Evolutionary conservation across 768 basidiomycete genomes (phyloP), one percentile per base, ranked within the genome.

Genomic region (Collybiopsis confluens): DNA sequence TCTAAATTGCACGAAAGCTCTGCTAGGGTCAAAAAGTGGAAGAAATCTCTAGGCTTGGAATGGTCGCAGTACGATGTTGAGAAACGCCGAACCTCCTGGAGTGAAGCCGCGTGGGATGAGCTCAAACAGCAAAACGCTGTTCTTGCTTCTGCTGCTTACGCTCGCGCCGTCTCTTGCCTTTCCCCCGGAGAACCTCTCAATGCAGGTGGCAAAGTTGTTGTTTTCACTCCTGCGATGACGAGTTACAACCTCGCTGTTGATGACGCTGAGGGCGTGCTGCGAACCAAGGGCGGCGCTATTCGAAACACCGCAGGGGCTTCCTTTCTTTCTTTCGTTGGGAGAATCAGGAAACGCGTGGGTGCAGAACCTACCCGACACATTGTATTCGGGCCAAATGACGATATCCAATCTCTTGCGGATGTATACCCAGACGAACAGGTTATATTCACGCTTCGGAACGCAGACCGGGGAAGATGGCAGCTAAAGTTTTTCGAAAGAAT

Each of bases 231-330:
- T 1, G 66, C 65, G 42, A 70, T 73, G 70, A 79, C 82, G 63
- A 73, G 74, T n/a, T 61, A 85, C 33, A 86, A 86, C 66, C 70
- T 66, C 48, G 85, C 83, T 0, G 83, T 87, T 13, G 86, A 86
- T 52, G 81, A 80, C 45, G 71, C 70, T 0, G 79, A 79, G 33
- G 75, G 70, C 4, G 63, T 75, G 26, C 59, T 78, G 38, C 70
- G 71, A 45, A 76, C 70, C 26, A 59, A 62, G 9, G 67, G 68
- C 24, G 81, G 79, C 2, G 66, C 66, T 21, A 55, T 80, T 20
- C 66, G 77, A 49, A 85, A 86, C 68, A 86, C 78, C 2, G 82
- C 80, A 0, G 81, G 81, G 0, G 72, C 80, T 1, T 75, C 79
- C 1, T 86, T 82, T 65, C 57, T 75, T 7, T 70, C 79, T 2